Base-by-base conservation (phyloP, 768 basidiomycete genomes). In the Leucocoprinus birnbaumii region DNA sequence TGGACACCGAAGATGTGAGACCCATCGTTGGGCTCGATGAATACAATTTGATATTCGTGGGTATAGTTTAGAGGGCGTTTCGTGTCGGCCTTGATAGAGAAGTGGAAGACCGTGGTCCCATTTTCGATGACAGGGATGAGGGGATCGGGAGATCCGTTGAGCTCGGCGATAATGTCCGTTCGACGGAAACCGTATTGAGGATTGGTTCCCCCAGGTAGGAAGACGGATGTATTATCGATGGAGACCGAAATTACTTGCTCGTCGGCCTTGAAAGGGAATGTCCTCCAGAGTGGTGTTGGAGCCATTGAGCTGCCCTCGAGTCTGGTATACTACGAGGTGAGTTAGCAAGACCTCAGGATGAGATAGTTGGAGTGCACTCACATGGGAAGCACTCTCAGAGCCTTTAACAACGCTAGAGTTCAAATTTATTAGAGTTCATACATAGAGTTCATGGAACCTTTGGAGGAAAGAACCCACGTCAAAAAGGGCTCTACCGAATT, bases 21-120 rank as follows among this genome's bases (percentile, higher is more conserved):
- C 5, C 82, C 82, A 59, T 86, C 85, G 50, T 63, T 72, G 1
- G 82, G 80, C 66, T 86, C 84, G 54, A 85, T 82, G 64, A 80
- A 85, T 13, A 86, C 79, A 48, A 80, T 71, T 60, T 86, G 84
- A 61, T 86, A 84, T 61, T 86, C 84, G 54, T 85, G 83, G 8
- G 59, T 72, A 58, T 73, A 74, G 61, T 84, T 83, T 60, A 86
- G 63, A 11, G 77, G 77, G 21, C 62, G 63, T n/a, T 44, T 44
- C 14, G 70, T 55, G 52, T 68, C 62, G 8, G 53, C 42, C 45
- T 63, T 68, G 55, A 84, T 70, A 9, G 78, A 79, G 48, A 81
- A 78, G 58, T 83, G 77, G 66, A 80, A 83, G 25, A 70, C 73
- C 11, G 63, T 63, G 25, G 68, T 71, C 27, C 74, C 76, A 6